Evolutionary conservation across 2,329 filamentous ascomycete genomes (phyloP).

Genomic region (Clonostachys rhizophaga): DNA sequence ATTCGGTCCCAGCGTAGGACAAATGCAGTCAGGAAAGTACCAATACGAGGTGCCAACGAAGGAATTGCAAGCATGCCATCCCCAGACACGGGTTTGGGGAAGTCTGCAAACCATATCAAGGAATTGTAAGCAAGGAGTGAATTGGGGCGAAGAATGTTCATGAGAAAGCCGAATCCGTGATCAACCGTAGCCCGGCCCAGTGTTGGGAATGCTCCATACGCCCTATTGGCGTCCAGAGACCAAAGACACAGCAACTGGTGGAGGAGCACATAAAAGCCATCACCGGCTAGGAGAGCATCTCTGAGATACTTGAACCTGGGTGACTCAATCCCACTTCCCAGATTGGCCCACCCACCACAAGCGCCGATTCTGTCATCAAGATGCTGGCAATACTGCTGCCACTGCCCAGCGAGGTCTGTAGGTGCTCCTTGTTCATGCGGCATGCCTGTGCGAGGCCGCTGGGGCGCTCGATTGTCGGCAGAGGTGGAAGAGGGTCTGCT

Average conservation of each 20-base stretch:
- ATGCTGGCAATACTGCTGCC: background rate
- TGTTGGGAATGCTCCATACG: conserved; percentile 19
- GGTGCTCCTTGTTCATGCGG: no score
- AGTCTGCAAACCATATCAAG: conserved; percentile 26
- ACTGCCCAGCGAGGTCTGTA: no score
- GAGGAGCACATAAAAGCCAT: conserved; percentile 59
- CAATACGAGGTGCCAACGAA: no score
- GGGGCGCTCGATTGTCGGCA: no score
- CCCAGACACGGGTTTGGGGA: conserved; percentile 17
- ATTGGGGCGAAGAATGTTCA: conserved; percentile 28
- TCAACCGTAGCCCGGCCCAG: background rate
- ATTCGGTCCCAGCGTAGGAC: background rate
- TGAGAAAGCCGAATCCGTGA: background rate
- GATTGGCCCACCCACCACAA: conserved; percentile 2
- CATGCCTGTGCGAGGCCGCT: no score
- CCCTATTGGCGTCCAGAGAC: conserved; percentile 30
- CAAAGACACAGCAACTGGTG: conserved; percentile 63
- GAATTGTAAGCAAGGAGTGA: conserved; percentile 15
- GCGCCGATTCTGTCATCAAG: conserved; percentile 11
- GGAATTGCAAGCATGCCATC: no score
- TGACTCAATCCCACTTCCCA: conserved; percentile 27
- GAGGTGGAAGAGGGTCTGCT: no score
- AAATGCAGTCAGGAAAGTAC: background rate
- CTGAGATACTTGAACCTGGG: conserved; percentile 48
- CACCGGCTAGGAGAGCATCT: conserved; percentile 49